phyloP scores from a whole-genome alignment of 2,329 filamentous ascomycete genomes.

The Alternaria brassicae region DNA sequence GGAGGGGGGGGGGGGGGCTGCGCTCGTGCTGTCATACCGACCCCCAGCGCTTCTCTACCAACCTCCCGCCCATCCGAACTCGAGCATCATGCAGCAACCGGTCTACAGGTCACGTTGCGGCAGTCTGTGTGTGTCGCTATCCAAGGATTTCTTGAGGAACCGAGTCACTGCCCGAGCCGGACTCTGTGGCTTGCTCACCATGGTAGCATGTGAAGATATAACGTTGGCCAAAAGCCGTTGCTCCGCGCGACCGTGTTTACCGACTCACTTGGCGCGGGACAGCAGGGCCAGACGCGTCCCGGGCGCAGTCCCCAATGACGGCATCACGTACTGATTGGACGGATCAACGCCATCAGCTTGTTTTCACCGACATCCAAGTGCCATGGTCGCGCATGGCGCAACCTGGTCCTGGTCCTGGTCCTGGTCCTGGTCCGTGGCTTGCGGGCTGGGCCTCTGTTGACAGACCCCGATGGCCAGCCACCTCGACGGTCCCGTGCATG shows the following conservation, averaged over 20 bases:
- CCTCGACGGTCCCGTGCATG: slow-evolving; percentile 39
- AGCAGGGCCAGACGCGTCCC: slow-evolving; percentile 4
- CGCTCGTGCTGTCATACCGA: slow-evolving; percentile 2
- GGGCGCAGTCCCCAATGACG: background rate
- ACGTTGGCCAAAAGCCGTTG: slow-evolving; percentile 3
- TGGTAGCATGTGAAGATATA: background rate
- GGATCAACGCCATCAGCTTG: slow-evolving; percentile 7
- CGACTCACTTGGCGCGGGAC: background rate
- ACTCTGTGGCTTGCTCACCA: background rate
- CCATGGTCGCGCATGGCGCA: slow-evolving; percentile 29
- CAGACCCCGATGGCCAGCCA: slow-evolving; percentile 41
- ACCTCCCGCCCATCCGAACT: background rate
- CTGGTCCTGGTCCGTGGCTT: slow-evolving; percentile 9
- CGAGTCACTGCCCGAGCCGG: background rate
- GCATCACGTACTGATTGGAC: slow-evolving; percentile 14
- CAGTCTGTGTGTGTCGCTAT: background rate
- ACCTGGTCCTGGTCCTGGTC: too few relatives aligned
- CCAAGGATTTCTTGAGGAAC: background rate
- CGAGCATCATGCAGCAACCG: background rate
- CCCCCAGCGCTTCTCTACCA: background rate
- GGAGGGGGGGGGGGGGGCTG: background rate
- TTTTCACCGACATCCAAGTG: slow-evolving; percentile 21
- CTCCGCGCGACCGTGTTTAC: slow-evolving; percentile 17
- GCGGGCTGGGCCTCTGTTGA: slow-evolving; percentile 45
- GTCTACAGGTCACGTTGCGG: background rate